Percentiles rank a stretch among this genome's conserved stretches.
phyloP scores from a whole-genome alignment of 495 filamentous ascomycete species.

The Trypethelium eluteriae region DNA sequence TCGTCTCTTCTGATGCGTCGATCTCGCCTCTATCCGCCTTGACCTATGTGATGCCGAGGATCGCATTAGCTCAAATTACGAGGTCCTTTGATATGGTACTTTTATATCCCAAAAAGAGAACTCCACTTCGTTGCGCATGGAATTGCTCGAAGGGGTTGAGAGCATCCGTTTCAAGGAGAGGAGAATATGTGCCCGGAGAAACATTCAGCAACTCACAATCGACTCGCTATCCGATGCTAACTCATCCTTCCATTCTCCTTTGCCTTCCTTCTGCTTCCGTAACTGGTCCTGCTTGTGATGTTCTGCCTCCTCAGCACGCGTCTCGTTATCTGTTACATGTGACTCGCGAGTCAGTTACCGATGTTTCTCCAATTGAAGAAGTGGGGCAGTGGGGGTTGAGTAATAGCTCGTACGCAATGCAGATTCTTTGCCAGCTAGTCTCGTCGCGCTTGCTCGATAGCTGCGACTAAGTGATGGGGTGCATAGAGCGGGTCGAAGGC shows the following conservation, averaged over 20 bases:
- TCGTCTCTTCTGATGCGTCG: slow-evolving; percentile 37
- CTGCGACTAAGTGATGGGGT: slow-evolving; percentile 16
- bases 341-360: background rate
- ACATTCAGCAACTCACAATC: slow-evolving; percentile 44
- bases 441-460: slow-evolving; percentile 20
- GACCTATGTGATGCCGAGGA: slow-evolving; percentile 37
- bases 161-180: background rate
- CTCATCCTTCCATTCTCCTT: slow-evolving; percentile 72
- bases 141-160: background rate
- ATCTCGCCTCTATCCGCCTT: slow-evolving; percentile 58
- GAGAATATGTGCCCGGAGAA: background rate
- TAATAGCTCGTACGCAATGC: slow-evolving; percentile 23
- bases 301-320: slow-evolving; percentile 46
- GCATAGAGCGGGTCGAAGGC: slow-evolving; percentile 7
- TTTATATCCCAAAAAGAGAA: too few relatives aligned
- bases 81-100: too few relatives aligned
- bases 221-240: slow-evolving; percentile 75
- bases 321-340: slow-evolving; percentile 28
- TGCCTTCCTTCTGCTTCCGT: slow-evolving; percentile 62
- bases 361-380: background rate
- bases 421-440: slow-evolving; percentile 28
- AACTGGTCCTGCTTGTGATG: slow-evolving; percentile 65
- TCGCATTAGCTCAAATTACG: background rate
- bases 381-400: background rate
- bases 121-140: too few relatives aligned